A percentile compares a stretch with the other conserved stretches of the same genome.
Conservation (phyloP, 257 asterid species). For the Nicotiana tabacum region DNA sequence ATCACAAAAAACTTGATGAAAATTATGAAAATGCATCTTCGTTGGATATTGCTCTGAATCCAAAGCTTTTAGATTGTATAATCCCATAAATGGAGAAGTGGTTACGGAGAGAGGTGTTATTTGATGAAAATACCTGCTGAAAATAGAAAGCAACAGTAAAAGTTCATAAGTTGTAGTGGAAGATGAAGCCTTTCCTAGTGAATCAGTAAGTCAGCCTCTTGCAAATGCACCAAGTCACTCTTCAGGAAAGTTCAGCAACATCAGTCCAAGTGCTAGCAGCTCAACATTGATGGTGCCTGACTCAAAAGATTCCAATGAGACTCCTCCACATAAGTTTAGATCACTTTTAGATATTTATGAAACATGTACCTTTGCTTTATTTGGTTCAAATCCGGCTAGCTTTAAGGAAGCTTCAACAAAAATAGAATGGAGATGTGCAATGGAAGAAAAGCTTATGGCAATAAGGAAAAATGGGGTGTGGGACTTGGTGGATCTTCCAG, state of each 20-base stretch:
- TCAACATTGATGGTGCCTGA: neutral
- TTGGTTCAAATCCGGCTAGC: neutral
- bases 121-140: neutral
- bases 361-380: neutral
- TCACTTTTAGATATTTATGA: too few relatives aligned
- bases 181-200: neutral
- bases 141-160: neutral
- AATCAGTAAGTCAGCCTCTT: neutral
- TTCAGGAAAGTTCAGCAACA: neutral
- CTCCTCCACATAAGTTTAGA: neutral
- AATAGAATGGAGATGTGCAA: neutral
- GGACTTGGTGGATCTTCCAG: neutral
- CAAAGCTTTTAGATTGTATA: neutral
- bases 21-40: neutral
- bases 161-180: neutral
- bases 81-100: neutral
- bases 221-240: neutral
- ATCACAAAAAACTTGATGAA: neutral
- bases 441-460: neutral
- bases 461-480: neutral
- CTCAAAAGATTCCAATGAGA: too few relatives aligned
- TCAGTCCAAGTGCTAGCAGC: neutral
- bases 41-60: neutral
- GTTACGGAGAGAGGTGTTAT: neutral
- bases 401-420: neutral